Evolutionary conservation across 2,329 filamentous ascomycete genomes (phyloP).

Genomic region (Pezicula rhizophila): DNA sequence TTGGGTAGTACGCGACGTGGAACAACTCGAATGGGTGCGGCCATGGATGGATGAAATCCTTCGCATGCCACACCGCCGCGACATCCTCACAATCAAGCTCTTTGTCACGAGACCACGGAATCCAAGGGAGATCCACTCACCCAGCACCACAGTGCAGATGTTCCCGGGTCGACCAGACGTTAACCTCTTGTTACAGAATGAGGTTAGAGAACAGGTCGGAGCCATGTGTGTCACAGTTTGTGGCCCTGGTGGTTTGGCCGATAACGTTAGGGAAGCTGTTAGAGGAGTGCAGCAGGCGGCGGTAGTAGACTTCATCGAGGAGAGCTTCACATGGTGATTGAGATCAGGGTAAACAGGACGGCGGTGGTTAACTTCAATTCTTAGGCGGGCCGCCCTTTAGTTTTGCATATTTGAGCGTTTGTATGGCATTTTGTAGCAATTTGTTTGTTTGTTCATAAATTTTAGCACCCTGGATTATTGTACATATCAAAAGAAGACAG

Average conservation of each 20-base stretch:
- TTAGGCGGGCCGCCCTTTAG: too few relatives aligned
- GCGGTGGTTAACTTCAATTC: not conserved
- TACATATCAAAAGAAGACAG: too few relatives aligned
- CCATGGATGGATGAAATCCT: conserved; percentile 76
- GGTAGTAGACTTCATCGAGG: conserved; percentile 70
- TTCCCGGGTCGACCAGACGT: conserved; percentile 85
- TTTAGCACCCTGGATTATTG: too few relatives aligned
- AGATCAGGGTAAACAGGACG: not conserved
- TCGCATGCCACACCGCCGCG: conserved; percentile 70
- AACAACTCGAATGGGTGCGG: conserved; percentile 88
- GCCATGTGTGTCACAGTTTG: conserved; percentile 85
- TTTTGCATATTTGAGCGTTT: too few relatives aligned
- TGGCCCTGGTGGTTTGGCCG: conserved; percentile 67
- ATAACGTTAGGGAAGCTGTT: conserved; percentile 68
- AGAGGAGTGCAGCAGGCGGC: conserved; percentile 53
- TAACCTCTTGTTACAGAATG: conserved; percentile 69
- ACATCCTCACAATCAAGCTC: conserved; percentile 78
- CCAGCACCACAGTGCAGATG: conserved; percentile 80
- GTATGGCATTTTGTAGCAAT: too few relatives aligned
- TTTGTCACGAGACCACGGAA: conserved; percentile 86
- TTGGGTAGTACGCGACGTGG: conserved; percentile 87
- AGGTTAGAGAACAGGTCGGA: conserved; percentile 75
- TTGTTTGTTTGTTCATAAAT: too few relatives aligned
- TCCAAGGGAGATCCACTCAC: conserved; percentile 67
- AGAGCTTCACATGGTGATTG: conserved; percentile 56